Evolutionary conservation across 805 yeast species (phyloP).

Genomic region (Metschnikowia corniflorae): DNA sequence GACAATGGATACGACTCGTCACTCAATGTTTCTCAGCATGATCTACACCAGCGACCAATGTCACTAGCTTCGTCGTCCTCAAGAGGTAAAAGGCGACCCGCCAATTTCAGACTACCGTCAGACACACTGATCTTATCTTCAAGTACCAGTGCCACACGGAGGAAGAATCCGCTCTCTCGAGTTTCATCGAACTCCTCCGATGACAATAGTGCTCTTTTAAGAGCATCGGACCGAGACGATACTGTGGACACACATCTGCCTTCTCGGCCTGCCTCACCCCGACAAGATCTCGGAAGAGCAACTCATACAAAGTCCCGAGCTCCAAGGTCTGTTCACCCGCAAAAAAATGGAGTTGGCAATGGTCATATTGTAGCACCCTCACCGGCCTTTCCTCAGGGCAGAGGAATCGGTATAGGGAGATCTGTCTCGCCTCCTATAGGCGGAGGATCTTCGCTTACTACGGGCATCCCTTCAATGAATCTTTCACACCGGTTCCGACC

Average conservation of each 20-base stretch:
- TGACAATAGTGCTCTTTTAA: slow-evolving; percentile 23
- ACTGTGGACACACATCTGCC: not conserved
- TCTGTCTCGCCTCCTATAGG: slow-evolving; percentile 12
- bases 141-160: slow-evolving; percentile 27
- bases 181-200: slow-evolving; percentile 39
- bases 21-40: slow-evolving; percentile 32
- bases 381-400: slow-evolving; percentile 7
- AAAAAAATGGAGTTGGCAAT: not conserved
- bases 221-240: slow-evolving; percentile 12
- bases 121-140: slow-evolving; percentile 35
- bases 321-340: not conserved
- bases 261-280: slow-evolving; percentile 6
- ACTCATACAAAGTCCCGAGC: not conserved
- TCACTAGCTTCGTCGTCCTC: slow-evolving; percentile 13
- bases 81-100: slow-evolving; percentile 26
- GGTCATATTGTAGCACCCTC: slow-evolving; percentile 9
- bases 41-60: slow-evolving; percentile 17
- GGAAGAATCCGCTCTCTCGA: slow-evolving; percentile 29
- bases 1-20: slow-evolving; percentile 38
- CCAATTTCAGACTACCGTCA: slow-evolving; percentile 30
- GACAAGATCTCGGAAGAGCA: slow-evolving; percentile 3
- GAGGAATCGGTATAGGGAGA: slow-evolving; percentile 1
- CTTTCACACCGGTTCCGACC: not conserved
- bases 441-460: not conserved
- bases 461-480: not conserved